Conservation (phyloP, 2,329 filamentous ascomycete genomes). For the Simplicillium aogashimaense region DNA sequence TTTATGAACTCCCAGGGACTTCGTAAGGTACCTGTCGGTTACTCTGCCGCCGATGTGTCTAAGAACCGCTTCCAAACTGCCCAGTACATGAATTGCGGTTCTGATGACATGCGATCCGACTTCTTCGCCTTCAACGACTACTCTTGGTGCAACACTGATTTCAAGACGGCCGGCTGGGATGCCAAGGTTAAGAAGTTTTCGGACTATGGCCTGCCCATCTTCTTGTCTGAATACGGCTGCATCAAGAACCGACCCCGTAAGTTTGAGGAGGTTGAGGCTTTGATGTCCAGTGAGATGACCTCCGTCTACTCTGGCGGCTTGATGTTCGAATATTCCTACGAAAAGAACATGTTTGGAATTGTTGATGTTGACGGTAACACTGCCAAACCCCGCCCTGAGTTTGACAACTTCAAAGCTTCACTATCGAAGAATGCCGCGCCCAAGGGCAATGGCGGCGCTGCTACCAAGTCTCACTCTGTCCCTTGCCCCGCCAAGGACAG, state of each 20-base stretch:
- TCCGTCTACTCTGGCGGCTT: constrained; percentile 88
- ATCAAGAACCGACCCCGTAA: constrained; percentile 63
- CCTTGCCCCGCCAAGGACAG: constrained; percentile 39
- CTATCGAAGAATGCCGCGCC: constrained; percentile 39
- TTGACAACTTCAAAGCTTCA: constrained; percentile 39
- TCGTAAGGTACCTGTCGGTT: constrained; percentile 63
- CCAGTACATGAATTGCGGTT: constrained; percentile 87
- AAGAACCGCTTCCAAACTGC: constrained; percentile 82
- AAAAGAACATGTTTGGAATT: constrained; percentile 71
- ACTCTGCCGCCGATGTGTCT: constrained; percentile 70
- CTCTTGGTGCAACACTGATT: constrained; percentile 72
- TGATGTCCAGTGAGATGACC: constrained; percentile 81
- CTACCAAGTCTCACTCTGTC: constrained; percentile 33
- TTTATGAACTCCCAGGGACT: constrained; percentile 55
- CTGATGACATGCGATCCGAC: constrained; percentile 73
- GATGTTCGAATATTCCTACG: constrained; percentile 87
- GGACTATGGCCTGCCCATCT: constrained; percentile 80
- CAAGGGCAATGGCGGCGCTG: constrained; percentile 38
- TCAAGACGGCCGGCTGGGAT: constrained; percentile 67
- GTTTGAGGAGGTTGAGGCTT: constrained; percentile 68
- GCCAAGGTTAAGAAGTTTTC: constrained; percentile 81
- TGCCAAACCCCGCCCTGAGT: constrained; percentile 45
- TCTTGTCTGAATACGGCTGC: constrained; percentile 94
- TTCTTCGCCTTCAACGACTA: constrained; percentile 90
- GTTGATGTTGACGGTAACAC: constrained; percentile 49